Evolutionary conservation across 2,329 filamentous ascomycete species (phyloP).

Genomic region (Xylariaceae sp.): DNA sequence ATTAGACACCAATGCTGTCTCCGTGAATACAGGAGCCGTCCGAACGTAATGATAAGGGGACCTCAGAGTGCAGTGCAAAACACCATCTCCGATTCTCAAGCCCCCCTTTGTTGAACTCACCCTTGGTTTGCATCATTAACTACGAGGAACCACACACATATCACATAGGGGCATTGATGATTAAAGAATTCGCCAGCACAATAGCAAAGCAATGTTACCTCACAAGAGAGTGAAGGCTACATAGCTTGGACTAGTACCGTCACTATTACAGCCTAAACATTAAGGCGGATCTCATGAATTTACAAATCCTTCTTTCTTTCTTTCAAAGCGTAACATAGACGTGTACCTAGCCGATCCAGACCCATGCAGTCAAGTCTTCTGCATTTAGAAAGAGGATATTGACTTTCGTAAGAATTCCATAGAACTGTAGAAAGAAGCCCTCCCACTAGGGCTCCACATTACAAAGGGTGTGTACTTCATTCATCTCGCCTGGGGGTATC

Average conservation of each 20-base stretch:
- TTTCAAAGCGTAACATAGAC: constrained; percentile 7
- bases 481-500: constrained; percentile 24
- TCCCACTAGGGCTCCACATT: constrained; percentile 23
- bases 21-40: too few relatives aligned
- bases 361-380: constrained; percentile 1
- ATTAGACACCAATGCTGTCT: too few relatives aligned
- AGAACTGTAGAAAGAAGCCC: constrained; percentile 11
- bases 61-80: too few relatives aligned
- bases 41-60: too few relatives aligned
- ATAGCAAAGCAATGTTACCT: neutral
- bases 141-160: too few relatives aligned
- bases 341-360: constrained; percentile 11
- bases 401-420: constrained; percentile 6
- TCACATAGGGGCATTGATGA: neutral
- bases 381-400: constrained; percentile 9
- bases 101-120: neutral
- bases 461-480: constrained; percentile 18
- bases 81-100: neutral
- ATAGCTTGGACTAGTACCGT: neutral
- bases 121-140: too few relatives aligned
- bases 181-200: neutral
- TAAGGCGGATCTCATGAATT: neutral
- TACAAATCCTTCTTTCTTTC: neutral
- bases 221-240: neutral
- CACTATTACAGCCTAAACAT: neutral